Evolutionary conservation across 2,329 filamentous ascomycete genomes (phyloP).

Genomic region (Fusarium drepaniforme): DNA sequence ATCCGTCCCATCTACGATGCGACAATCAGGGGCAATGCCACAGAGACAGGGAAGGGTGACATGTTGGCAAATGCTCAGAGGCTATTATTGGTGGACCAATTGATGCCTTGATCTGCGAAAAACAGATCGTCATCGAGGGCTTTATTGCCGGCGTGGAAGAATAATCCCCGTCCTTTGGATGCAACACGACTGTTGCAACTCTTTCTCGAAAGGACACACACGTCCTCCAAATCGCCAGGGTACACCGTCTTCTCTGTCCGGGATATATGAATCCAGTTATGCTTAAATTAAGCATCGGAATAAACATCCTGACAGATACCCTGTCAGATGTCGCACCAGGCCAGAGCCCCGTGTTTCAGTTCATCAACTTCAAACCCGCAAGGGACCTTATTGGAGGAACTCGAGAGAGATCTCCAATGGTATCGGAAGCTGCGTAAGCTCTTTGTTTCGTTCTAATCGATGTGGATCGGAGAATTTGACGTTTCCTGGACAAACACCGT

Average conservation of each 20-base stretch:
- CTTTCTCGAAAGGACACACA: background rate
- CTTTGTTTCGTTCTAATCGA: background rate
- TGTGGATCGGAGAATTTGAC: background rate
- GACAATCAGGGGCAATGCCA: background rate
- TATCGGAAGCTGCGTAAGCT: background rate
- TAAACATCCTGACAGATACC: background rate
- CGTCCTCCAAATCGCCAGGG: no score
- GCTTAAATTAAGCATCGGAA: background rate
- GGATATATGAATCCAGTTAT: background rate
- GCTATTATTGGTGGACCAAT: background rate
- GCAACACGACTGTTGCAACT: background rate
- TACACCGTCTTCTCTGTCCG: background rate
- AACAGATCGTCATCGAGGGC: background rate
- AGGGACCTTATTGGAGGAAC: background rate
- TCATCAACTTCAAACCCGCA: background rate
- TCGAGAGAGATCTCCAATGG: background rate
- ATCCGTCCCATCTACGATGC: background rate
- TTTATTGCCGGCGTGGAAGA: background rate
- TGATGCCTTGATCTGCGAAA: background rate
- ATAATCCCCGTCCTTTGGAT: background rate
- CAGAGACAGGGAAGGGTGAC: background rate
- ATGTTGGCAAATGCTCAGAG: background rate
- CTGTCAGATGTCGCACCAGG: background rate
- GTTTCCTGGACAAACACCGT: background rate
- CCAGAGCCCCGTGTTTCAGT: background rate